Evolutionary conservation across 2,329 filamentous ascomycete species (phyloP), one percentile per base, ranked within the genome.

Genomic region (Beauveria australis): DNA sequence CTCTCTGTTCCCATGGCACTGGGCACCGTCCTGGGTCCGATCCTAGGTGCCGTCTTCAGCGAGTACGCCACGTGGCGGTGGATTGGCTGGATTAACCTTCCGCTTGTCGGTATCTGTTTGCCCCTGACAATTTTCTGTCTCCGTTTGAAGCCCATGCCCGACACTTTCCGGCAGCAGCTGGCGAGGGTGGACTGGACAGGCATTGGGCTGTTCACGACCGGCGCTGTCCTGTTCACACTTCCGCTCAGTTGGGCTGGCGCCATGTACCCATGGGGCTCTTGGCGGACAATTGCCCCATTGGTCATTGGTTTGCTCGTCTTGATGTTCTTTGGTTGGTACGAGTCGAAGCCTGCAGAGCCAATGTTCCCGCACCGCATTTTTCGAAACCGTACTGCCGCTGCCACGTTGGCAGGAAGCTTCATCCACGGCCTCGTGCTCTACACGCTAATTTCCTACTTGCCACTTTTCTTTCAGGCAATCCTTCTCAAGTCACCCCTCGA

Each of bases 1-100:
- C 47, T 70, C 46, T 53, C 66, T 3, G 37, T 72, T 1, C 64
- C 68, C 12, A 67, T 63, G 8, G 65, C 68, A 0, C 37, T 59
- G 1, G 68, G 68, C 3, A 63, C 43, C 16, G 52, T 69, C 12
- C 10, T 64, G 2, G 69, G 71, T 0, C 70, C 71, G 1, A 59
- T 65, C 22, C 28, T 71, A 3, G 70, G 70, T 18, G 68, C 65
- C 9, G 51, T 67, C 7, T 69, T 72, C 53, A 53, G 63, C 8
- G 59, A 66, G 33, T 59, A 66, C 41, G 64, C 59, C 14, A 53
- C 59, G 18, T 71, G 72, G 71, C 61, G 69, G 28, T 74, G 72
- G 72, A 69, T 73, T 61, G 69, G 69, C 26, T 74, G 70, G 69
- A 66, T 73, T 19, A 73, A 72, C 49, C 63, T 74, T 28, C 70